Base-by-base conservation (phyloP, 371 early-diverging fungal genomes). In the Capillidium heterosporum region DNA sequence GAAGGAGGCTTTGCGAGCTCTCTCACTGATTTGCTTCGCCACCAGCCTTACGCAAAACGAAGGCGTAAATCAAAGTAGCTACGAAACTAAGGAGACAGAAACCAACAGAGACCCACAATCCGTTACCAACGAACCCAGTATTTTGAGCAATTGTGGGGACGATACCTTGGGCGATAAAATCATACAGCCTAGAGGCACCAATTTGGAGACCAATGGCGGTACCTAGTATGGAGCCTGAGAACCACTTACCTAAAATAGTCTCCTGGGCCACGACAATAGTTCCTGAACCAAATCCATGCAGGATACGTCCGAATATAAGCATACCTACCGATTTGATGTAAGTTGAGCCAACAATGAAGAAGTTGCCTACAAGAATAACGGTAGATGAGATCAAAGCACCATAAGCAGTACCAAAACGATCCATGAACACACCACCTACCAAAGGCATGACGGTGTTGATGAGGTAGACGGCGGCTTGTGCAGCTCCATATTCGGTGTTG, bases 221-320 rank as follows among this genome's bases (percentile, higher is more conserved):
- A 5, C 70, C 63, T 2, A 71, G 57, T 43, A 64, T 62, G 28
- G 50, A 59, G 2, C 69, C 67, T 51, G 75, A 66, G 60, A 77
- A 77, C 78, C 78, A 77, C 51, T 75, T 72, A 0, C 72, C 67
- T 1, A 77, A 59, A 0, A 77, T 65, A 5, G 75, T 71, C 62
- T 77, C 75, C 63, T 77, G 78, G 65, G 72, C 71, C 1, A 75
- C 73, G 21, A 75, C 73, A 60, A 77, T 71, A 26, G 71, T 55
- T 32, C 73, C 73, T 43, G 69, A 67, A 3, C 78, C 78, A 42
- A 77, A 49, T 19, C 57, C 77, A 52, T 73, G 75, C 7, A 75
- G 52, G 0, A 75, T 63, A 39, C 75, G 71, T n/a, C 69, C 72
- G 17, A 67, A 66, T 1, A 77, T 65, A 68, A 77, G 67, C 8